Conservation (phyloP, 257 asterid genomes). For the Rhazya stricta region DNA sequence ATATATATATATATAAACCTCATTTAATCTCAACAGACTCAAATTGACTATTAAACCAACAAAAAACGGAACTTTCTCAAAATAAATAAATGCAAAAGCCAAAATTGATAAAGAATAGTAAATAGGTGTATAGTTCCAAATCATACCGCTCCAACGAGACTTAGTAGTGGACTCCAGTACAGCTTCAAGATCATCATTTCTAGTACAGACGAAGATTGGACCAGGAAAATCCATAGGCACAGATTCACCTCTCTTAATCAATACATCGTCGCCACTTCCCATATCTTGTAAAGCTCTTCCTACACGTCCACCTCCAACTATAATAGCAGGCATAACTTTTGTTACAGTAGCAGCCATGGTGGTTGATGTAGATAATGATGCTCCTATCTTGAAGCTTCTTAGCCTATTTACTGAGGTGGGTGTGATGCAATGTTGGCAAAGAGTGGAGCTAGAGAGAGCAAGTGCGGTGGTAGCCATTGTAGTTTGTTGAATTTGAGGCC, state of each 20-base stretch:
- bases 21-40: neutral
- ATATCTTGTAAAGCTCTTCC: slow-evolving; percentile 83
- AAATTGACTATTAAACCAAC: neutral
- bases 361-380: slow-evolving; percentile 42
- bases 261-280: slow-evolving; percentile 74
- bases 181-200: slow-evolving; percentile 90
- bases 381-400: slow-evolving; percentile 22
- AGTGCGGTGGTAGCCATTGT: slow-evolving; percentile 29
- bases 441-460: slow-evolving; percentile 45
- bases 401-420: slow-evolving; percentile 32
- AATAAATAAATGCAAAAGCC: neutral
- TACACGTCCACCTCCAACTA: slow-evolving; percentile 95
- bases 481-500: slow-evolving; percentile 38
- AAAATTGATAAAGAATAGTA: neutral
- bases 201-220: slow-evolving; percentile 83
- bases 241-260: slow-evolving; percentile 79
- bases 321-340: slow-evolving; percentile 71
- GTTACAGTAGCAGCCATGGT: slow-evolving; percentile 41
- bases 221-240: slow-evolving; percentile 80
- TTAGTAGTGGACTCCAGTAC: slow-evolving; percentile 83
- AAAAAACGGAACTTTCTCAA: neutral
- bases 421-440: slow-evolving; percentile 32
- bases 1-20: neutral
- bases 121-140: neutral
- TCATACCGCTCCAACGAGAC: slow-evolving; percentile 85